These are phyloP conservation scores for Candida wancherniae DNA, from an alignment of 805 yeast genomes.

Conservation along the genomic window DNA sequence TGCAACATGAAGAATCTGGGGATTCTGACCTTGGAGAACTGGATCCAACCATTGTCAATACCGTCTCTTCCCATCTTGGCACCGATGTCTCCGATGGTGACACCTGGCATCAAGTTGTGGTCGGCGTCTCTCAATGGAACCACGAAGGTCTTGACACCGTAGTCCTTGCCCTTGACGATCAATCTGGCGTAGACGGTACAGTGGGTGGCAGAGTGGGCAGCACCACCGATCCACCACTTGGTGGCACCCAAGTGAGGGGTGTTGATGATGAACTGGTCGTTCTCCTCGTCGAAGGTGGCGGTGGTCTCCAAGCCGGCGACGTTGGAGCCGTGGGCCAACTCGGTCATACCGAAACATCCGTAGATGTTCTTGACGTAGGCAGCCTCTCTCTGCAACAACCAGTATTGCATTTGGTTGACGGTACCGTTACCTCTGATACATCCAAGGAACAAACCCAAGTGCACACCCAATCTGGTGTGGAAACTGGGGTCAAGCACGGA, in stretches of 20 bases:
- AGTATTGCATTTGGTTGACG: slow-evolving; percentile 72
- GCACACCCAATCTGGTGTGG: slow-evolving; percentile 81
- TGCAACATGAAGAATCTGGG: slow-evolving; percentile 82
- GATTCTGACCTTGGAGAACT: slow-evolving; percentile 74
- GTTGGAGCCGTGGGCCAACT: slow-evolving; percentile 67
- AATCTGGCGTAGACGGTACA: slow-evolving; percentile 81
- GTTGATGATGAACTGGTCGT: slow-evolving; percentile 67
- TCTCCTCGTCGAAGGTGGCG: slow-evolving; percentile 65
- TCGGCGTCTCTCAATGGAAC: slow-evolving; percentile 80
- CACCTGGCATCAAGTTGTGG: slow-evolving; percentile 73
- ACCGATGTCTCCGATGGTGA: slow-evolving; percentile 87
- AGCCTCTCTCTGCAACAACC: slow-evolving; percentile 73
- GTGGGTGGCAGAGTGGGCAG: slow-evolving; percentile 91
- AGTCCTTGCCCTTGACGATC: slow-evolving; percentile 74
- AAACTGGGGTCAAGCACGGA: slow-evolving; percentile 74
- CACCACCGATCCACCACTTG: slow-evolving; percentile 99
- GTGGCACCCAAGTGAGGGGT: slow-evolving; percentile 93
- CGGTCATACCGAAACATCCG: slow-evolving; percentile 64
- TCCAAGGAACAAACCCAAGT: slow-evolving; percentile 76
- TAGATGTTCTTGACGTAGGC: slow-evolving; percentile 50
- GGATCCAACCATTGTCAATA: slow-evolving; percentile 96
- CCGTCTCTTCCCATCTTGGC: slow-evolving; percentile 96
- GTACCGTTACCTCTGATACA: slow-evolving; percentile 89
- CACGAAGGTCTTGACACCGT: slow-evolving; percentile 89
- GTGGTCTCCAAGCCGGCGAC: slow-evolving; percentile 93